Conservation (phyloP, 768 basidiomycete genomes). For the Kwoniella pini region DNA sequence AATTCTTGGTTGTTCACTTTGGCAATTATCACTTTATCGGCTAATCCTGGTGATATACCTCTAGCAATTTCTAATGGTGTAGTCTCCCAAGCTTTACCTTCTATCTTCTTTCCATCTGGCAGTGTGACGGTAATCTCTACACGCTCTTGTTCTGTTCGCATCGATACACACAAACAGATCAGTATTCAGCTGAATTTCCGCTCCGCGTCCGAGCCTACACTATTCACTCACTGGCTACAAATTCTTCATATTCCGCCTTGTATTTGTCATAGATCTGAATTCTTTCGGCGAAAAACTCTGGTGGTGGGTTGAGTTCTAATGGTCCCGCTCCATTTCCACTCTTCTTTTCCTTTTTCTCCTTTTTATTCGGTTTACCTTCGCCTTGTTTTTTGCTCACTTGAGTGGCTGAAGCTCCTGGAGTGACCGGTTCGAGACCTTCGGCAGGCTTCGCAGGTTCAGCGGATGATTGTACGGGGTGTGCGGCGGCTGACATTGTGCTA, state of each 20-base stretch:
- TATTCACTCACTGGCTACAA: constrained; percentile 69
- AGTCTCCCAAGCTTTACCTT: constrained; percentile 91
- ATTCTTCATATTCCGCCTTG: constrained; percentile 78
- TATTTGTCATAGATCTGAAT: constrained; percentile 85
- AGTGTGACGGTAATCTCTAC: constrained; percentile 80
- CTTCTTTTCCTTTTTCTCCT: constrained; percentile 51
- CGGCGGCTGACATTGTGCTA: constrained; percentile 44
- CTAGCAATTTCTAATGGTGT: constrained; percentile 88
- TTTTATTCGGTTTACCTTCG: constrained; percentile 40
- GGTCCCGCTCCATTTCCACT: constrained; percentile 34
- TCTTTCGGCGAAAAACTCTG: constrained; percentile 84
- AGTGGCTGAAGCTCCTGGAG: constrained; percentile 28
- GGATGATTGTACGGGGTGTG: constrained; percentile 52
- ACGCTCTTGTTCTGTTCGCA: constrained; percentile 67
- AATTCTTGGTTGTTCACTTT: constrained; percentile 69
- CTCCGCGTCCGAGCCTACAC: no score
- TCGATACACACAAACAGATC: neutral
- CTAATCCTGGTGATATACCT: constrained; percentile 78
- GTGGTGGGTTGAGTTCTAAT: constrained; percentile 62
- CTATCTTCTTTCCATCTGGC: constrained; percentile 78
- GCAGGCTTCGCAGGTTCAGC: constrained; percentile 40
- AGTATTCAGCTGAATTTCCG: no score
- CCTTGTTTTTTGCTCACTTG: constrained; percentile 16
- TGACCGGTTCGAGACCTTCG: constrained; percentile 26
- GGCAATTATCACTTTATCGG: constrained; percentile 87